Evolutionary conservation across 306 rosid species (phyloP).

Genomic region (Corylus heterophylla): DNA sequence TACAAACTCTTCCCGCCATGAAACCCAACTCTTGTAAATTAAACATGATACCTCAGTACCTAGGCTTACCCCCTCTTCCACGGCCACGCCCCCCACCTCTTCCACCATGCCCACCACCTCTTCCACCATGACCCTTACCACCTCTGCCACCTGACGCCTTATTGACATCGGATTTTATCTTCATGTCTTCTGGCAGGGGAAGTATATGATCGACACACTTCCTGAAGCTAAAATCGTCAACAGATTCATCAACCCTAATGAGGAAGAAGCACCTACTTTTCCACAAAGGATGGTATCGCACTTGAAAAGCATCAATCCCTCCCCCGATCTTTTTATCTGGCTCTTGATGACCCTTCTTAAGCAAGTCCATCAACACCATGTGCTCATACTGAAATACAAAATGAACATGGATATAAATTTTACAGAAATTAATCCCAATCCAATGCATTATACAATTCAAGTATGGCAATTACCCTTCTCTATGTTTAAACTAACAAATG

Average conservation of each 20-base stretch:
- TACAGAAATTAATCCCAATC: background rate
- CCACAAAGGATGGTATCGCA: conserved; percentile 71
- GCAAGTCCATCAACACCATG: conserved; percentile 60
- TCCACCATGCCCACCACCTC: conserved; percentile 48
- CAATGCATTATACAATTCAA: background rate
- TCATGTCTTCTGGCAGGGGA: conserved; percentile 82
- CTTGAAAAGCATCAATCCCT: conserved; percentile 61
- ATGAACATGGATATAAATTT: conserved; percentile 12
- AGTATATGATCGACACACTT: conserved; percentile 80
- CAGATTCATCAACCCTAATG: conserved; percentile 58
- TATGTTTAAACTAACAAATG: background rate
- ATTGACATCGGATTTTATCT: conserved; percentile 47
- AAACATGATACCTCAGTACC: conserved; percentile 43
- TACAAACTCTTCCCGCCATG: background rate
- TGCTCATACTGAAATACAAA: conserved; percentile 69
- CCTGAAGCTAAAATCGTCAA: conserved; percentile 87
- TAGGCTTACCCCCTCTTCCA: conserved; percentile 53
- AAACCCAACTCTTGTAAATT: background rate
- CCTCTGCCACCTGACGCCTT: conserved; percentile 50
- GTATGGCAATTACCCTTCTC: background rate
- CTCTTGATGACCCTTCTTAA: conserved; percentile 70
- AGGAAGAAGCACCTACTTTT: conserved; percentile 84
- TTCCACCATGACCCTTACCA: conserved; percentile 44
- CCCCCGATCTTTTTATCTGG: conserved; percentile 57
- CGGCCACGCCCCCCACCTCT: conserved; percentile 60